Evolutionary conservation across 805 yeast species (phyloP).

Genomic region (Pichia pseudocactophila): DNA sequence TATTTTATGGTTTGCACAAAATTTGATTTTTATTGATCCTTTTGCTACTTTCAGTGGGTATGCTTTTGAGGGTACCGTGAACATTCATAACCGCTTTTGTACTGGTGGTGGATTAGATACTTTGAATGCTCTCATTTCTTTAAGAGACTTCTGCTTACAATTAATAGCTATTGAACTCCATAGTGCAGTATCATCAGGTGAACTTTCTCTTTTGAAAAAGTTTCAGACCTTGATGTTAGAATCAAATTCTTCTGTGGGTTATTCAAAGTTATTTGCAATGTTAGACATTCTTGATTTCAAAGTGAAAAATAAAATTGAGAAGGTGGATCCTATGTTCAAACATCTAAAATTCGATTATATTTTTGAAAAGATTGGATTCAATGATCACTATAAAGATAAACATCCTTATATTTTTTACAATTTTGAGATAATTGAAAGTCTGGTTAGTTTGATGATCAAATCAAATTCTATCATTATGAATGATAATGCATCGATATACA

Average conservation of each 20-base stretch:
- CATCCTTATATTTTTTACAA: too few relatives aligned
- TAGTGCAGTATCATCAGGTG: slow-evolving; percentile 35
- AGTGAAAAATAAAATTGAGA: slow-evolving; percentile 35
- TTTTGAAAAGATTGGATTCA: slow-evolving; percentile 28
- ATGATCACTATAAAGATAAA: too few relatives aligned
- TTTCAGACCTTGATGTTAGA: slow-evolving; percentile 49
- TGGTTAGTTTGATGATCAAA: too few relatives aligned
- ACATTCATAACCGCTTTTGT: slow-evolving; percentile 27
- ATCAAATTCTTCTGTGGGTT: slow-evolving; percentile 43
- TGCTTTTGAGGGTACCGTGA: slow-evolving; percentile 36
- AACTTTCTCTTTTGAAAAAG: slow-evolving; percentile 41
- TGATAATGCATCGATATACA: slow-evolving; percentile 12
- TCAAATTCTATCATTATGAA: slow-evolving; percentile 10
- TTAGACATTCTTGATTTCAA: slow-evolving; percentile 63
- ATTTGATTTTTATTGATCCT: slow-evolving; percentile 46
- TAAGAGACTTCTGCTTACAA: slow-evolving; percentile 53
- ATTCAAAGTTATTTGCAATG: slow-evolving; percentile 60
- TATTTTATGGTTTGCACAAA: slow-evolving; percentile 40
- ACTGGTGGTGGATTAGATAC: slow-evolving; percentile 40
- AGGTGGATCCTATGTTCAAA: slow-evolving; percentile 29
- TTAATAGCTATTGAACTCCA: slow-evolving; percentile 70
- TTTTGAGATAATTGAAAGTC: too few relatives aligned
- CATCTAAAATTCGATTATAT: slow-evolving; percentile 34
- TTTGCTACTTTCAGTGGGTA: slow-evolving; percentile 47
- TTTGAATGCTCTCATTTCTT: slow-evolving; percentile 49